Evolutionary conservation across 108 stramenopile species (phyloP), one percentile per base, ranked within the genome.

Genomic region (Licmophora abbreviata): DNA sequence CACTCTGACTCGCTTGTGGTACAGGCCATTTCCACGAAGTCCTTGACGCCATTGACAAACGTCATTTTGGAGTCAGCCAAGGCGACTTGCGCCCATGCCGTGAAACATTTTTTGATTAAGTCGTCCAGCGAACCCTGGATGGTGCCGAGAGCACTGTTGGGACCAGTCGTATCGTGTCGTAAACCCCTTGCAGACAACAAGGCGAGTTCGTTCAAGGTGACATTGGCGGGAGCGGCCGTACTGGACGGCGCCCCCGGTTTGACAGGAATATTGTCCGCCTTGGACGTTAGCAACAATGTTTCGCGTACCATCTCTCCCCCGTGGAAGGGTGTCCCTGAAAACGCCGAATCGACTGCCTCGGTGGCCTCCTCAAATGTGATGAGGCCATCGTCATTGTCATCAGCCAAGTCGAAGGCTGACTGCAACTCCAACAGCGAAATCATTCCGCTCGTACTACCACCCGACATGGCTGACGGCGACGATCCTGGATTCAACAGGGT

Each of bases 261-360:
- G 6, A 27, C 10, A 26, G 45, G 65, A 14, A 25, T 48, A 5
- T 28, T 60, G 45, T 50, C 68, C 7, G 26, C 12, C n/a, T 54
- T 30, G 9, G 61, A 51, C 4, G 81, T 58, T 17, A 92, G 57
- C 2, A 88, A 64, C 41, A 92, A 44, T 18, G 86, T 92, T 53
- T 85, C 86, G 14, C 83, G 53, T 20, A 92, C 77, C 91, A 88
- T 86, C 61, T 92, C 84, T 11, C 84, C 86, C 9, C 91, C 91
- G 37, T 80, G 82, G 40, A 84, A 88, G 48, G 73, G 79, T 18
- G 86, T 88, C 51, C 91, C 91, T 7, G 86, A 83, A 69, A 92
- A 92, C 21, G 91, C 91, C 38, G 68, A 68, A 47, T 92, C 91
- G 38, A 83, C 78, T 4, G 91, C 86, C 54, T 92, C 86, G 80